Conservation (phyloP, 2,329 filamentous ascomycete genomes). For the Fusarium dlaminii region DNA sequence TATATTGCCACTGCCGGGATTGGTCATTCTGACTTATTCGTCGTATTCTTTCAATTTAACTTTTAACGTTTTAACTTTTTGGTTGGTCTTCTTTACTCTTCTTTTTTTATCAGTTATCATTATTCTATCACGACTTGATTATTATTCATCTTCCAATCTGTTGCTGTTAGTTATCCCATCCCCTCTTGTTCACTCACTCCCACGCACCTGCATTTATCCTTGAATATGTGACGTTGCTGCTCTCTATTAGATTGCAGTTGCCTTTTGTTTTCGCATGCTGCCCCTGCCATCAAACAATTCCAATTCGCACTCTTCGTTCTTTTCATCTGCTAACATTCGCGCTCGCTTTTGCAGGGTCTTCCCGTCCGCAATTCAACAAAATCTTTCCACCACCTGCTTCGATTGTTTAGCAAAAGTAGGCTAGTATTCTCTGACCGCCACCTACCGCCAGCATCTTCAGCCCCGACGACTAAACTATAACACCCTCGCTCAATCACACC, state of each 20-base stretch:
- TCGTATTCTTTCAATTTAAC: conserved; percentile 27
- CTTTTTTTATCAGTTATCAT: neutral
- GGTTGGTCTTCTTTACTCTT: conserved; percentile 9
- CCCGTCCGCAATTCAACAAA: conserved; percentile 6
- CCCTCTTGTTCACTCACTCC: conserved; percentile 1
- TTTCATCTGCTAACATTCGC: conserved; percentile 14
- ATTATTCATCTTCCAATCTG: neutral
- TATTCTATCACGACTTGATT: neutral
- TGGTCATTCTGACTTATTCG: conserved; percentile 24
- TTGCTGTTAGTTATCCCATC: conserved; percentile 10
- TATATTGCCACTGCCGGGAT: conserved; percentile 30
- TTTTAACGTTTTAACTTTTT: neutral
- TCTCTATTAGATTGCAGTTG: neutral
- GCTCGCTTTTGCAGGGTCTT: conserved; percentile 11
- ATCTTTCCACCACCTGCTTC: conserved; percentile 1
- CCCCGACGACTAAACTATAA: neutral
- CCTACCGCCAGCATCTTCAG: conserved; percentile 15
- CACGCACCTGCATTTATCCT: neutral
- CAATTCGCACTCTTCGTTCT: conserved; percentile 2
- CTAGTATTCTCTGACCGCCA: conserved; percentile 34
- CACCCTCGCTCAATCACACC: conserved; percentile 4
- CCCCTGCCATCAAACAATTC: neutral
- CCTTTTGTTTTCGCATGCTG: conserved; percentile 14
- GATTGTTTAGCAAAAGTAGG: conserved; percentile 13
- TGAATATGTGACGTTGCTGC: conserved; percentile 30